Evolutionary conservation across 352 stramenopile species (phyloP).

Genomic region (Pythium aristosporum): DNA sequence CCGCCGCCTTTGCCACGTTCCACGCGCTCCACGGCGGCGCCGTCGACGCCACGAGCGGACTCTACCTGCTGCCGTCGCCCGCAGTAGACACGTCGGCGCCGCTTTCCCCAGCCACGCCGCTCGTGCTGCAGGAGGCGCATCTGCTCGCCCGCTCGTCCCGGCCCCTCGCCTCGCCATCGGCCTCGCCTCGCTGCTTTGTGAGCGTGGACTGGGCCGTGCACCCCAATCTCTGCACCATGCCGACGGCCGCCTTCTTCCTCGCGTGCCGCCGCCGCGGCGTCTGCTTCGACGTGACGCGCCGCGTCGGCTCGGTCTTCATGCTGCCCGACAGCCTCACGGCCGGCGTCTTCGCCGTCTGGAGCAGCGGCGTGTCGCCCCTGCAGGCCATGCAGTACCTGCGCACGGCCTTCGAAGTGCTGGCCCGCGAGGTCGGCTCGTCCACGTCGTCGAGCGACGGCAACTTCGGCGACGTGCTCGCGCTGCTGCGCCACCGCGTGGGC

Average conservation of each 20-base stretch:
- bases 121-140: slow-evolving; percentile 32
- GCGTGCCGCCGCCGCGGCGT: slow-evolving; percentile 84
- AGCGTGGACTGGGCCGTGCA: slow-evolving; percentile 78
- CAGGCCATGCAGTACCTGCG: slow-evolving; percentile 59
- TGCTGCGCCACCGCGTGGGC: slow-evolving; percentile 43
- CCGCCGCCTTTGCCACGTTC: slow-evolving; percentile 69
- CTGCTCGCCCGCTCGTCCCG: slow-evolving; percentile 6
- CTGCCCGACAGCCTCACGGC: slow-evolving; percentile 79
- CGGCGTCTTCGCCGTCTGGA: slow-evolving; percentile 70
- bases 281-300: slow-evolving; percentile 78
- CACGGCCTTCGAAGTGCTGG: slow-evolving; percentile 75
- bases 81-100: neutral
- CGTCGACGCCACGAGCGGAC: slow-evolving; percentile 37
- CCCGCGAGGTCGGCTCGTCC: slow-evolving; percentile 52
- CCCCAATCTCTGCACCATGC: slow-evolving; percentile 74
- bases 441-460: slow-evolving; percentile 34
- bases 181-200: slow-evolving; percentile 43
- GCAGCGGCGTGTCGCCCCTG: slow-evolving; percentile 49
- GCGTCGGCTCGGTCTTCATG: slow-evolving; percentile 70
- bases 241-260: slow-evolving; percentile 86
- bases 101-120: neutral
- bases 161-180: slow-evolving; percentile 4
- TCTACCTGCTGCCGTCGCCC: slow-evolving; percentile 32
- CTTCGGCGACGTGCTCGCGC: slow-evolving; percentile 56
- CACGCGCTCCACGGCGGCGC: slow-evolving; percentile 54